Percentiles rank a stretch among this genome's conserved stretches.
Conservation (phyloP, 306 rosid genomes). For the Malus sylvestris region DNA sequence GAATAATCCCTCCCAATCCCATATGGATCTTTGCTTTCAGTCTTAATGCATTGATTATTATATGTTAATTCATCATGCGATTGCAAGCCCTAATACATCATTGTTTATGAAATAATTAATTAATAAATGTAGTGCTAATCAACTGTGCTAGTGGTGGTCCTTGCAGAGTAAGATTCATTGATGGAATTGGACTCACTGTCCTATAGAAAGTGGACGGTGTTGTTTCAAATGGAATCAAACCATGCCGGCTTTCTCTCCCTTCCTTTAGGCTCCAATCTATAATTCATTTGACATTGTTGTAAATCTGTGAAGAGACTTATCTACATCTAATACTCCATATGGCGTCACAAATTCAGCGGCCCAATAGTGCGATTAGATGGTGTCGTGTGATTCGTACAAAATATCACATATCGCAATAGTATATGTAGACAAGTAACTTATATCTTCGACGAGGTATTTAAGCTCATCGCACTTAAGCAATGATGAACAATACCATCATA, state of each 20-base stretch:
- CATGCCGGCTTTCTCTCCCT: neutral
- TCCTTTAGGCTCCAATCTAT: neutral
- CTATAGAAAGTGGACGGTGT: neutral
- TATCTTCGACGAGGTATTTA: no score
- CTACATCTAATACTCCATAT: no score
- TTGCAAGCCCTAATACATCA: neutral
- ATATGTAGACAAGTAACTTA: no score
- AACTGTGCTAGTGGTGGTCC: neutral
- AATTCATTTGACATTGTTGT: neutral
- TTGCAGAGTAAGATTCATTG: neutral
- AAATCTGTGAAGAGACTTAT: neutral
- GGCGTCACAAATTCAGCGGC: no score
- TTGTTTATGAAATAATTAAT: neutral
- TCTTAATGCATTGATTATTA: neutral
- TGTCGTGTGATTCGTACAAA: neutral
- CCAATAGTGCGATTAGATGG: neutral
- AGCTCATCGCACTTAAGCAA: no score
- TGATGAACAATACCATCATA: no score
- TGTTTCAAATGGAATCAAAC: neutral
- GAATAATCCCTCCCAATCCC: neutral
- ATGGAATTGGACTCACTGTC: neutral
- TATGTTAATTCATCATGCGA: neutral
- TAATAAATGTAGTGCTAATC: neutral
- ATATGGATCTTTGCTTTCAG: no score
- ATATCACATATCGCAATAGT: neutral